phyloP scores from a whole-genome alignment of 331 rosid genomes.

The Dryas integrifolia region DNA sequence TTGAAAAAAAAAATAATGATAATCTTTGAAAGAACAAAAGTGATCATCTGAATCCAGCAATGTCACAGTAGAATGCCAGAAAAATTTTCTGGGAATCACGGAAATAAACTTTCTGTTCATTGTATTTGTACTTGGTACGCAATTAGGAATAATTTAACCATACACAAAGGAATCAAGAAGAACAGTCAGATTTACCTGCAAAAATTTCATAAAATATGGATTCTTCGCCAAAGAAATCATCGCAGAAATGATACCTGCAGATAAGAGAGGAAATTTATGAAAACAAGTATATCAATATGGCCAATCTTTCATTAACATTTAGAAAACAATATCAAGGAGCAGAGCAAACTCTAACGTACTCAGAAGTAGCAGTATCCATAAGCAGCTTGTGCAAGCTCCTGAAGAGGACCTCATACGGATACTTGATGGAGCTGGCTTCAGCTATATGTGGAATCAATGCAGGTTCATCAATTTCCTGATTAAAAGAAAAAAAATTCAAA shows the following conservation, averaged over 20 bases:
- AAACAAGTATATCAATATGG: slow-evolving; percentile 20
- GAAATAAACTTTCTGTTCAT: not conserved
- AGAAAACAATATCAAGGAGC: slow-evolving; percentile 25
- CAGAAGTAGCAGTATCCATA: slow-evolving; percentile 98
- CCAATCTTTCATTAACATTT: slow-evolving; percentile 21
- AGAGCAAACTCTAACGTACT: slow-evolving; percentile 52
- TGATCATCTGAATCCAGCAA: slow-evolving; percentile 17
- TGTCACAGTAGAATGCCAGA: slow-evolving; percentile 1
- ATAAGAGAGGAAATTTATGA: slow-evolving; percentile 26
- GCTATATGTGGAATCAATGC: slow-evolving; percentile 98
- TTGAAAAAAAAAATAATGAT: not conserved
- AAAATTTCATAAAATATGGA: slow-evolving; percentile 80
- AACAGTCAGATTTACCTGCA: slow-evolving; percentile 51
- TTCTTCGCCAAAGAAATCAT: slow-evolving; percentile 80
- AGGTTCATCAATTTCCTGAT: slow-evolving; percentile 91
- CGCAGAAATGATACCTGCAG: slow-evolving; percentile 85
- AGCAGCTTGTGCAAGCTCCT: slow-evolving; percentile 99
- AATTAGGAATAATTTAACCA: not conserved
- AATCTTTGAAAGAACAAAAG: not conserved
- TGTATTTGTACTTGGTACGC: not conserved
- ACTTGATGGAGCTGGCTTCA: slow-evolving; percentile 87
- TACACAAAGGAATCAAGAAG: not conserved
- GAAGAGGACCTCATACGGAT: slow-evolving; percentile 91
- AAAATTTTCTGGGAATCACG: not conserved
- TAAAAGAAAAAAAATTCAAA: slow-evolving; percentile 2